Evolutionary conservation across 148 eudicot species (phyloP).

Genomic region (Vaccinium vitisidaea): DNA sequence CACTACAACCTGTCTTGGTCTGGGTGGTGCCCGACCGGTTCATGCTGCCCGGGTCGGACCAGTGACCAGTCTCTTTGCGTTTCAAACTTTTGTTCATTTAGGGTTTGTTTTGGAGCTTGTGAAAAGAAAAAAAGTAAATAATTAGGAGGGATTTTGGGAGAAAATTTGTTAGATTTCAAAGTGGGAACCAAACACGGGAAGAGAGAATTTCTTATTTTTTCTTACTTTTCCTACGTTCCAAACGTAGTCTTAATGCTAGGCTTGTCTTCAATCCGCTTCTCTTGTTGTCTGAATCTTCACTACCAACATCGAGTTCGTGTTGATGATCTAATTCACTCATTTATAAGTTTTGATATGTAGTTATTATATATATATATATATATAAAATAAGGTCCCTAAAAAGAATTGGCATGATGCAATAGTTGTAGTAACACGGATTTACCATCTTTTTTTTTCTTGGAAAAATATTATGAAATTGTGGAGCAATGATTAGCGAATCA

Average conservation of each 20-base stretch:
- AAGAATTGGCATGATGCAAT: background rate
- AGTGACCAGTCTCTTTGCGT: background rate
- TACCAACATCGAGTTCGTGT: background rate
- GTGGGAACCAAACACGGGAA: background rate
- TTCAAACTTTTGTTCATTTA: background rate
- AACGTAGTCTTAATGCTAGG: background rate
- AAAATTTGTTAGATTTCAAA: background rate
- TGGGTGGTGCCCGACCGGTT: conserved; percentile 57
- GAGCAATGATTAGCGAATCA: too few species aligned
- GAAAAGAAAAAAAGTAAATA: background rate
- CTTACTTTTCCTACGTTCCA: background rate
- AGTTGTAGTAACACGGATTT: background rate
- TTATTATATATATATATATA: too few species aligned
- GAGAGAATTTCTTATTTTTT: too few species aligned
- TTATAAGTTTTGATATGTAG: too few species aligned
- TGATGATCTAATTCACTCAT: background rate
- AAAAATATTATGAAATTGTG: too few species aligned
- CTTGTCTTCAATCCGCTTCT: too few species aligned
- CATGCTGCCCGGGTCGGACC: conserved; percentile 48
- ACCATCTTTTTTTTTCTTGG: too few species aligned
- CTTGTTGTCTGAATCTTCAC: background rate
- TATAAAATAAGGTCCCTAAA: too few species aligned
- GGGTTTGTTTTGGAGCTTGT: background rate
- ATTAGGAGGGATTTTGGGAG: background rate
- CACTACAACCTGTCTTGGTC: conserved; percentile 40